Evolutionary conservation across 2,329 filamentous ascomycete genomes (phyloP), one percentile per base, ranked within the genome.

Genomic region (Penicillium polonicum): DNA sequence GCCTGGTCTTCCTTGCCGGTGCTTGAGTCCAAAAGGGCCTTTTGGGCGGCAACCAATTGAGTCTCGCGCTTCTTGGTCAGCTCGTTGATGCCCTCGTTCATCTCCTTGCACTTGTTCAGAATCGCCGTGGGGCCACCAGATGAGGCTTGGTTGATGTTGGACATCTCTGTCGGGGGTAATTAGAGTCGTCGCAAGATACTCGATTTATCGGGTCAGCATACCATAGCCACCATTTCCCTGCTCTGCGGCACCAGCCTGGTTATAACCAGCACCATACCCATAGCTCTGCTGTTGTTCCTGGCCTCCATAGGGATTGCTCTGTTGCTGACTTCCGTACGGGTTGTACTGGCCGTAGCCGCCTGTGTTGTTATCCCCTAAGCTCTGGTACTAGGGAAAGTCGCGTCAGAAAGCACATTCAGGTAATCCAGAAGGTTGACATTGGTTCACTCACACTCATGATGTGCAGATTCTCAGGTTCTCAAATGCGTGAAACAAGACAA

Each of bases 71-170:
- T 89, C 61, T 78, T 77, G 69, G 92, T 86, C 69, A 97, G 85
- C 58, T 86, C 81, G 61, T 89, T 84, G 69, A 97, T 89, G 42
- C 87, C 88, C 58, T 84, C 81, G 73, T 92, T 88, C 72, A 97
- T 89, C 45, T 90, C 86, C 58, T 86, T 85, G 78, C 91, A 94
- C 74, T 94, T 88, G 78, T 95, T 91, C 59, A 97, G 83, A 65
- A 96, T 89, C 56, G 85, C 85, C 72, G 91, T 92, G 43, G 89
- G 86, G 73, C 92, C 85, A 65, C 76, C 70, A 36, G 63, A 59
- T 36, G 64, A 60, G 29, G 19, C 36, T 38, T 68, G 69, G 41
- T 60, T 70, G 60, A 67, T 60, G 63, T 68, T 67, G 57, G 65
- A 66, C 78, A 81, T 81, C 74, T 77, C 79, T 78, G 64, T 27